Evolutionary conservation across 192 early-diverging fungal species (phyloP), one percentile per base, ranked within the genome.

Genomic region (Haplosporangium gracile): DNA sequence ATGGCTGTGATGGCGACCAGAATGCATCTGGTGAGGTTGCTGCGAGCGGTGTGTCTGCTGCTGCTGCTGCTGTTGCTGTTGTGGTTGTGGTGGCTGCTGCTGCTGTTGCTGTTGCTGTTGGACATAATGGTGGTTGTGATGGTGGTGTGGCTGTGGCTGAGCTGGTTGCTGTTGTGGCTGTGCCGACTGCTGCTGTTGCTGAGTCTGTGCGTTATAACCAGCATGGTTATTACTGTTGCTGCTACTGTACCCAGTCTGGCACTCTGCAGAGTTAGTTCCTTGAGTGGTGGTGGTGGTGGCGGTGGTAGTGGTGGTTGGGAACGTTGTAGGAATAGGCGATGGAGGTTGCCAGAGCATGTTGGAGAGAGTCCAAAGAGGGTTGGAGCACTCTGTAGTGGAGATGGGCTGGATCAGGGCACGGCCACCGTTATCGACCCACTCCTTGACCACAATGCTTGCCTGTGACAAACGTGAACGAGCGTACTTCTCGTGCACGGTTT

Each of bases 391-490:
- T 1, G 74, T 72, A 18, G 82, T 76, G 2, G 84, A 86, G 40
- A 86, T 77, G 51, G 84, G 84, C 29, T 81, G 84, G 15, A 86
- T 81, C 32, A 81, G 39, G 5, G 84, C 84, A 16, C 84, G 70
- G 34, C 84, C 84, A 7, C 84, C 84, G 55, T 80, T 80, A 65
- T 87, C 84, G 4, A 87, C 84, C 78, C 88, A 89, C 29, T 89
- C 82, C 75, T 83, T 87, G 47, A 87, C 88, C 26, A 89, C 74
- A 49, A 87, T 89, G 34, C 88, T 89, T 4, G 84, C 88, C 71
- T 89, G 85, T 26, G 82, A 83, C 70, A 87, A 76, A 13, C 84
- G 65, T 1, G 80, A 53, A 5, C 77, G 81, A 9, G 85, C 80
- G 55, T 89, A 89, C 42, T 89, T 89, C 13, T 85, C 84, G 32